Base-by-base conservation (phyloP, 192 early-diverging fungal species). In the Coemansia sp. region DNA sequence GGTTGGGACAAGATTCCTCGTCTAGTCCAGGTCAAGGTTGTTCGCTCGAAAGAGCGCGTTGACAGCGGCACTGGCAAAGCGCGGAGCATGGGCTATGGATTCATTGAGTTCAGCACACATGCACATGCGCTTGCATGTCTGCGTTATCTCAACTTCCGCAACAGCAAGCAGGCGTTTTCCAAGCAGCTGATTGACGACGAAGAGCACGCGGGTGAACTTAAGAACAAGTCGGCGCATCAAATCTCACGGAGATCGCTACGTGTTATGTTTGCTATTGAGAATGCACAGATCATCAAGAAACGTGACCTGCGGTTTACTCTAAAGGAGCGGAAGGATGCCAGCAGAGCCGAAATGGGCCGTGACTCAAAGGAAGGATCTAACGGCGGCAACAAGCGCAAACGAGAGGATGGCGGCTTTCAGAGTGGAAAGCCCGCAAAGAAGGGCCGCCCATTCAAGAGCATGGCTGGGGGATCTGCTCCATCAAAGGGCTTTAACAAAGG, bases 261-360 rank as follows among this genome's bases (percentile, higher is more conserved):
- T 55, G 85, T 93, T 8, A 95, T 92, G 86, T 98, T 98, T 77
- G 87, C 96, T 11, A 85, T 96, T 37, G 96, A 98, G 79, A 96
- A 98, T 71, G 84, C 83, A 25, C 85, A 88, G 64, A 85, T 97
- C 32, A 67, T 94, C 46, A 90, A 91, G 77, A 85, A 88, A 65
- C 86, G 93, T 38, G 75, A 88, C 22, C 85, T 89, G 56, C 44
- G 81, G 20, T 64, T 65, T 22, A 60, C 65, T 10, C 61, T 76
- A 8, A 63, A 63, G 17, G 48, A 56, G 9, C 65, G 65, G 53
- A 66, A 46, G 37, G 40, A 59, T 5, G 32, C 14, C 25, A 17
- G 58, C 53, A 71, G 58, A 46, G 63, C 37, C 4, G 57, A 59
- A 16, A 41, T 9, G 14, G 17, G 40, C 12, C 4, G 57, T 38